Evolutionary conservation across 2,329 filamentous ascomycete genomes (phyloP).

Genomic region (Cladosporium sp.): DNA sequence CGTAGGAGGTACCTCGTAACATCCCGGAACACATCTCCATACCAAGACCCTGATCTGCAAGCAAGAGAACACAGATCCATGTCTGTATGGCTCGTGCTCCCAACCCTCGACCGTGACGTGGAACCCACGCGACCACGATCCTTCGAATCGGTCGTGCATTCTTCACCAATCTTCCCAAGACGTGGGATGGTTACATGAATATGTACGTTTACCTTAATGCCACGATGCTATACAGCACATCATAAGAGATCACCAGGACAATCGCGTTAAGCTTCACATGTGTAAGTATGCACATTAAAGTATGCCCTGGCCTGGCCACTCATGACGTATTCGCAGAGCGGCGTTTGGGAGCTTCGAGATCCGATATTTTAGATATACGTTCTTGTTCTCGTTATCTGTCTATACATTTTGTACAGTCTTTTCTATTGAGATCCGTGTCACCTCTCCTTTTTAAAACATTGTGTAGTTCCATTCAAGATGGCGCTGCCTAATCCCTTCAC

Average conservation of each 20-base stretch:
- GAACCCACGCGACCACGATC: slow-evolving; percentile 4
- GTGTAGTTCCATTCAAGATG: slow-evolving; percentile 35
- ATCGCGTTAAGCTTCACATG: background rate
- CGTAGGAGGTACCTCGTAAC: background rate
- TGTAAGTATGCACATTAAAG: background rate
- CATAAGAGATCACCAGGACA: background rate
- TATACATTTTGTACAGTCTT: background rate
- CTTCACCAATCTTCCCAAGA: background rate
- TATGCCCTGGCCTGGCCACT: background rate
- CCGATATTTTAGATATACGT: background rate
- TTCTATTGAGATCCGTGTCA: too few relatives aligned
- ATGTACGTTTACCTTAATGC: background rate
- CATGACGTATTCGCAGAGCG: slow-evolving; percentile 7
- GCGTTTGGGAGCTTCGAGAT: background rate
- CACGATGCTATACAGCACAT: background rate
- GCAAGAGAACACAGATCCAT: background rate
- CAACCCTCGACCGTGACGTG: background rate
- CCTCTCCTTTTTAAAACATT: background rate
- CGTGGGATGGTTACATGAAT: background rate
- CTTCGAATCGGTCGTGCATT: slow-evolving; percentile 7
- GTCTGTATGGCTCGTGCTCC: background rate
- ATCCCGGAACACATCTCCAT: background rate
- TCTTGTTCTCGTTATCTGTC: background rate
- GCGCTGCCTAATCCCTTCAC: slow-evolving; percentile 48
- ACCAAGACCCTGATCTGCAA: background rate